Conservation (phyloP, 2,329 filamentous ascomycete genomes). For the Chaetomium sp. region DNA sequence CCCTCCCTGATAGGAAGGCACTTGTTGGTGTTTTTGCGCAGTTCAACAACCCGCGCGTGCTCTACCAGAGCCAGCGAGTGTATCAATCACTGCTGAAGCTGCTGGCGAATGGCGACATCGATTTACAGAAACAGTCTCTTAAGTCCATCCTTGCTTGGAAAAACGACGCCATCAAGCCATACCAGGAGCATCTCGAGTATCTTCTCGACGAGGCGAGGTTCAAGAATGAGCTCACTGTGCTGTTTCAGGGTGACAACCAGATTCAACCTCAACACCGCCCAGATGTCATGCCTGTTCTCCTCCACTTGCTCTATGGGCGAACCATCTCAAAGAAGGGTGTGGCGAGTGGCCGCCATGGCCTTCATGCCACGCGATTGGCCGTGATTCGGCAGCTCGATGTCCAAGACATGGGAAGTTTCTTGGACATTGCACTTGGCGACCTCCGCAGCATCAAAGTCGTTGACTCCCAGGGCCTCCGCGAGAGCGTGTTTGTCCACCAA, state of each 20-base stretch:
- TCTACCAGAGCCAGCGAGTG: constrained; percentile 72
- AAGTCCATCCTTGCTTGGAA: constrained; percentile 90
- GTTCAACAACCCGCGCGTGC: constrained; percentile 77
- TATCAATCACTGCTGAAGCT: constrained; percentile 68
- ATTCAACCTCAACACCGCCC: constrained; percentile 67
- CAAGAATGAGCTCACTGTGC: constrained; percentile 85
- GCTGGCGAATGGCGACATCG: constrained; percentile 80
- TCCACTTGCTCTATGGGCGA: constrained; percentile 82
- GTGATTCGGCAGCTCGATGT: constrained; percentile 71
- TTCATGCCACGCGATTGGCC: constrained; percentile 74
- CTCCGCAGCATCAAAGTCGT: constrained; percentile 57
- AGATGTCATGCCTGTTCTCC: constrained; percentile 75
- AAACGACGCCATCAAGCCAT: constrained; percentile 63
- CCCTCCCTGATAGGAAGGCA: constrained; percentile 73
- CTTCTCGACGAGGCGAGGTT: constrained; percentile 87
- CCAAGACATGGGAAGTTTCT: constrained; percentile 70
- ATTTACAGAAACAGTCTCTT: constrained; percentile 78
- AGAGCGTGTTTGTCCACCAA: constrained; percentile 50
- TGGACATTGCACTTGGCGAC: constrained; percentile 72
- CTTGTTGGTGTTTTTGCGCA: constrained; percentile 76
- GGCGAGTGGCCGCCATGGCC: constrained; percentile 69
- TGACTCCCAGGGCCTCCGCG: constrained; percentile 41
- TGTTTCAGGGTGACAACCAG: constrained; percentile 68
- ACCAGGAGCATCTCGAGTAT: constrained; percentile 79
- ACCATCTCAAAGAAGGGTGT: constrained; percentile 76